Percentiles rank a stretch among this genome's conserved stretches.
These are phyloP conservation scores for Solanum verrucosum DNA, from an alignment of 257 asterid genomes.

Conservation along the genomic window DNA sequence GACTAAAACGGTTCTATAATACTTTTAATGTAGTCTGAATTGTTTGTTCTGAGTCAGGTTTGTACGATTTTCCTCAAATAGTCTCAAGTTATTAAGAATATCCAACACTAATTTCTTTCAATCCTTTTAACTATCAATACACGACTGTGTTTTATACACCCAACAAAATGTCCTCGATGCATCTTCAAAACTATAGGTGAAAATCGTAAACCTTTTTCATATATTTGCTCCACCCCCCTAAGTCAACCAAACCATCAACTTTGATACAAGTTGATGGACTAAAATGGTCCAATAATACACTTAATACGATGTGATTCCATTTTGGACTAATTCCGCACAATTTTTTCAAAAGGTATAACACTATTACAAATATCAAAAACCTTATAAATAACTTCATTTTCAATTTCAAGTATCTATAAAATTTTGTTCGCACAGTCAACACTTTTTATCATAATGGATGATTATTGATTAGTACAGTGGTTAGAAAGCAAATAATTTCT, in stretches of 20 bases:
- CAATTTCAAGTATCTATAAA: background rate
- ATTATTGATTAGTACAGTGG: background rate
- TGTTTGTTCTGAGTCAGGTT: background rate
- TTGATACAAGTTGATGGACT: background rate
- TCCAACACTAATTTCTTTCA: background rate
- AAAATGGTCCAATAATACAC: background rate
- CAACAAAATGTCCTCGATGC: background rate
- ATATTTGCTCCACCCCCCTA: too few species aligned
- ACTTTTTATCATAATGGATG: background rate
- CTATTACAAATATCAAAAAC: background rate
- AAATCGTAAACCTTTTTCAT: background rate
- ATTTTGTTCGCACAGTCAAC: rapidly evolving
- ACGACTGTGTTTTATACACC: background rate
- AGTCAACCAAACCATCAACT: background rate
- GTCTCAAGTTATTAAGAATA: background rate
- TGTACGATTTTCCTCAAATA: background rate
- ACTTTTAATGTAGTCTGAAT: background rate
- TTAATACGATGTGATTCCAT: background rate
- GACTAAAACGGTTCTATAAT: too few species aligned
- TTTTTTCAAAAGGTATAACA: too few species aligned
- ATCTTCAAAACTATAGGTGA: background rate
- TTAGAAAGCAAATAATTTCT: background rate
- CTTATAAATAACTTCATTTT: background rate
- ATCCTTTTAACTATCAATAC: background rate
- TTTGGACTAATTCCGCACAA: background rate